Percentiles rank a stretch among this genome's conserved stretches.
These are phyloP conservation scores for Suillus decipiens DNA, from an alignment of 768 basidiomycete species.

Conservation along the genomic window DNA sequence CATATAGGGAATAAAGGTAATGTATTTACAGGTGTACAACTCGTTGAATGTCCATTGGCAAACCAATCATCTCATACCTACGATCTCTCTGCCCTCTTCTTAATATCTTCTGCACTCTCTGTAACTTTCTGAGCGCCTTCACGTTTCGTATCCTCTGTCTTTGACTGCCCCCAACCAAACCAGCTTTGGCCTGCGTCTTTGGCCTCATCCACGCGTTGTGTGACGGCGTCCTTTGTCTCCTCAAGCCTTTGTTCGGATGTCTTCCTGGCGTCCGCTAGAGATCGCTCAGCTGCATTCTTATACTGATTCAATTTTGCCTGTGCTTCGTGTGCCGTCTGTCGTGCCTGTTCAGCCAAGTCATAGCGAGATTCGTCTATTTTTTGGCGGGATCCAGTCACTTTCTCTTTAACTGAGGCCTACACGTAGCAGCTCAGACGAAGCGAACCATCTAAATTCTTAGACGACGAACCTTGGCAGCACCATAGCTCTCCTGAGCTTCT, in stretches of 20 bases:
- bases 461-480: constrained; percentile 37
- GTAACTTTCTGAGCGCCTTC: constrained; percentile 29
- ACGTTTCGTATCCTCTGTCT: constrained; percentile 31
- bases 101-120: constrained; percentile 31
- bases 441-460: not conserved
- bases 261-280: constrained; percentile 25
- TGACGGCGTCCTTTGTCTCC: constrained; percentile 31
- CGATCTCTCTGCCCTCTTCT: constrained; percentile 29
- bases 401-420: constrained; percentile 26
- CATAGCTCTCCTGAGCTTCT: constrained; percentile 36
- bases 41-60: not conserved
- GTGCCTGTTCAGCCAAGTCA: constrained; percentile 27
- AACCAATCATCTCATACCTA: constrained; percentile 17
- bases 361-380: constrained; percentile 26
- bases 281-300: constrained; percentile 28
- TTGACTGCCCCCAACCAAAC: constrained; percentile 42
- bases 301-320: constrained; percentile 26
- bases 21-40: not conserved
- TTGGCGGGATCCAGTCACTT: constrained; percentile 12
- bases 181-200: constrained; percentile 34
- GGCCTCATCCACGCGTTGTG: constrained; percentile 24
- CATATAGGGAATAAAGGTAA: not conserved
- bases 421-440: not conserved
- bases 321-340: constrained; percentile 27
- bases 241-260: constrained; percentile 29